phyloP scores from a whole-genome alignment of 2,329 filamentous ascomycete genomes.

The Gaeumannomyces sp. region DNA sequence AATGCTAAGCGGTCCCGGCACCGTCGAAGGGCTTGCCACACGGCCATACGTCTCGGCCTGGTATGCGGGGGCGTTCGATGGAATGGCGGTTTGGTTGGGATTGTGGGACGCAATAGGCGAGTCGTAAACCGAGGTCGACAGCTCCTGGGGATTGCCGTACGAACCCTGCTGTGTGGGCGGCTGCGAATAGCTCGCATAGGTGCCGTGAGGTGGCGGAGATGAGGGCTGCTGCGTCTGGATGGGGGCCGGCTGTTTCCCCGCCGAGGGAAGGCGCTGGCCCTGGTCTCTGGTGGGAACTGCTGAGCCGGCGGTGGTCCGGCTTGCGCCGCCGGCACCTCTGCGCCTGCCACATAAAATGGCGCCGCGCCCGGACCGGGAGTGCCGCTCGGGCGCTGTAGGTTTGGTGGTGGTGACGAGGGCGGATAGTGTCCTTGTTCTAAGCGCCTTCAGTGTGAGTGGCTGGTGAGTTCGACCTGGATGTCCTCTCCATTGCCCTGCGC shows the following conservation, averaged over 20 bases:
- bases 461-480: background rate
- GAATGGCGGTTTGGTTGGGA: conserved; percentile 38
- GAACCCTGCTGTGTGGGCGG: conserved; percentile 58
- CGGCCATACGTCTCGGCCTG: conserved; percentile 36
- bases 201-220: conserved; percentile 41
- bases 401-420: conserved; percentile 44
- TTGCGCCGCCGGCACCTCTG: conserved; percentile 41
- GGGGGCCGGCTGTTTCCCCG: conserved; percentile 40
- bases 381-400: conserved; percentile 47
- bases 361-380: conserved; percentile 44
- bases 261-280: conserved; percentile 41
- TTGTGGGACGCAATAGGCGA: conserved; percentile 58
- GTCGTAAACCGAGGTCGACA: conserved; percentile 72
- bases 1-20: conserved; percentile 20
- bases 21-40: conserved; percentile 23
- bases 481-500: background rate
- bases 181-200: conserved; percentile 36
- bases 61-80: conserved; percentile 28
- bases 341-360: conserved; percentile 61
- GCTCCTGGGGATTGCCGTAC: conserved; percentile 67
- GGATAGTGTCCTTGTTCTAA: conserved; percentile 39
- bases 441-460: conserved; percentile 15
- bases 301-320: conserved; percentile 30
- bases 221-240: conserved; percentile 36
- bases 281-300: conserved; percentile 47